Evolutionary conservation across 1,284 basidiomycete genomes (phyloP).

Genomic region (Cutaneotrichosporon dermatis): DNA sequence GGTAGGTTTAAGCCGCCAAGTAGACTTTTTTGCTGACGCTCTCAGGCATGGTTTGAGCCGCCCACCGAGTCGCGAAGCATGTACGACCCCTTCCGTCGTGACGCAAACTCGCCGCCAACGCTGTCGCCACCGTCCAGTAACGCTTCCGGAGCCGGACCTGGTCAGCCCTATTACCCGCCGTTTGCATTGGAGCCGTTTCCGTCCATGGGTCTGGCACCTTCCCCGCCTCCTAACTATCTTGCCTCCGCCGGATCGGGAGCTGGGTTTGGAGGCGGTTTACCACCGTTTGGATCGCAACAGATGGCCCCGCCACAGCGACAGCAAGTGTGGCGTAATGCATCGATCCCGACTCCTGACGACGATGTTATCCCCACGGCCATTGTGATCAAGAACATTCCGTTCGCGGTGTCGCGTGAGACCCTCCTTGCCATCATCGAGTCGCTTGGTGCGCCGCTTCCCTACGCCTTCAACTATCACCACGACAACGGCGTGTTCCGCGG

Average conservation of each 20-base stretch:
- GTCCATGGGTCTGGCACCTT: conserved; percentile 32
- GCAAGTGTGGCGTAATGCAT: conserved; percentile 6
- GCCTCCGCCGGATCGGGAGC: too few relatives aligned
- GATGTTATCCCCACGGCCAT: conserved; percentile 98
- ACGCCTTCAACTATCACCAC: conserved; percentile 98
- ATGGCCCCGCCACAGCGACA: conserved; percentile 17
- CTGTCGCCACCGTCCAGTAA: conserved; percentile 42
- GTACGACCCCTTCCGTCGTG: conserved; percentile 31
- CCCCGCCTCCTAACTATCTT: conserved; percentile 35
- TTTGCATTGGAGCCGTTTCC: conserved; percentile 17
- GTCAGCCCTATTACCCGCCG: conserved; percentile 15
- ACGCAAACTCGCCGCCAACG: conserved; percentile 34
- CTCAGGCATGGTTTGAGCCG: conserved; percentile 43
- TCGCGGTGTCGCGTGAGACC: conserved; percentile 94
- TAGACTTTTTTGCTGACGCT: too few relatives aligned
- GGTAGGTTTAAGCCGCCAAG: conserved; percentile 21
- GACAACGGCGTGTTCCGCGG: conserved; percentile 96
- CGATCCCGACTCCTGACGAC: conserved; percentile 52
- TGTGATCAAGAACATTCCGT: conserved; percentile 99
- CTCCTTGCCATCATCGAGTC: conserved; percentile 95
- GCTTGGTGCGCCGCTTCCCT: conserved; percentile 89
- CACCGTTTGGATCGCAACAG: conserved; percentile 30
- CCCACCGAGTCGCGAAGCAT: conserved; percentile 17
- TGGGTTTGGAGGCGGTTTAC: conserved; percentile 12
- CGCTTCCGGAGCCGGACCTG: conserved; percentile 24